phyloP scores from a whole-genome alignment of 306 rosid genomes.

The Begonia masoniana region DNA sequence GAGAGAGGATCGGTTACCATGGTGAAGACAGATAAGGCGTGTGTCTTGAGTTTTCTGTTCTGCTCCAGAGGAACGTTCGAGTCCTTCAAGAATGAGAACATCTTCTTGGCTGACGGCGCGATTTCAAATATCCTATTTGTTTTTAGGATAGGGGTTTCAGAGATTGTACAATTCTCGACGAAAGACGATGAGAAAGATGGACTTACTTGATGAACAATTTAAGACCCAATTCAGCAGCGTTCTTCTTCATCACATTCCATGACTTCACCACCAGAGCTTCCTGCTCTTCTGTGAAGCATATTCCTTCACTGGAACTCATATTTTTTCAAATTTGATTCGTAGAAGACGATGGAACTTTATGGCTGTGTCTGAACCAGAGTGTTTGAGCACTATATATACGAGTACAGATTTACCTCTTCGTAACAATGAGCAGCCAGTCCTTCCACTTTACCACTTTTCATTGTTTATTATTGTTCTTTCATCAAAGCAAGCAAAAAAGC shows the following conservation, averaged over 20 bases:
- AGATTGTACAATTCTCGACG: no score
- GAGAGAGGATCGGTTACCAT: slow-evolving; percentile 32
- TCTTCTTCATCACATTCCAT: slow-evolving; percentile 22
- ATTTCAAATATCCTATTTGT: slow-evolving; percentile 57
- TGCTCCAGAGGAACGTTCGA: slow-evolving; percentile 61
- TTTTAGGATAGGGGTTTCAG: no score
- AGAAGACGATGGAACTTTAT: no score
- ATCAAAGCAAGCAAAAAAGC: no score
- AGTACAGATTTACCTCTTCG: no score
- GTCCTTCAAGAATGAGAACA: slow-evolving; percentile 66
- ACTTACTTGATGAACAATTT: slow-evolving; percentile 8
- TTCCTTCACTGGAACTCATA: slow-evolving; percentile 10
- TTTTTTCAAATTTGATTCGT: no score
- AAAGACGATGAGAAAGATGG: no score
- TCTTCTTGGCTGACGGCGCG: slow-evolving; percentile 65
- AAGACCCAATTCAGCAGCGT: slow-evolving; percentile 38
- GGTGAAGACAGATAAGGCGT: slow-evolving; percentile 60
- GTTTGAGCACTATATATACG: no score
- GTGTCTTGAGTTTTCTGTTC: slow-evolving; percentile 76
- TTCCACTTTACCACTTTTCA: no score
- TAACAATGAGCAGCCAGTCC: no score
- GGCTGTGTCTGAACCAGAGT: no score
- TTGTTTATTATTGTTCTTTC: no score
- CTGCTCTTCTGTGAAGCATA: slow-evolving; percentile 35
- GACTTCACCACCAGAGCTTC: slow-evolving; percentile 72